Evolutionary conservation across 345 rosid genomes (phyloP), one percentile per base, ranked within the genome.

Genomic region (Geranium rotundifolium): DNA sequence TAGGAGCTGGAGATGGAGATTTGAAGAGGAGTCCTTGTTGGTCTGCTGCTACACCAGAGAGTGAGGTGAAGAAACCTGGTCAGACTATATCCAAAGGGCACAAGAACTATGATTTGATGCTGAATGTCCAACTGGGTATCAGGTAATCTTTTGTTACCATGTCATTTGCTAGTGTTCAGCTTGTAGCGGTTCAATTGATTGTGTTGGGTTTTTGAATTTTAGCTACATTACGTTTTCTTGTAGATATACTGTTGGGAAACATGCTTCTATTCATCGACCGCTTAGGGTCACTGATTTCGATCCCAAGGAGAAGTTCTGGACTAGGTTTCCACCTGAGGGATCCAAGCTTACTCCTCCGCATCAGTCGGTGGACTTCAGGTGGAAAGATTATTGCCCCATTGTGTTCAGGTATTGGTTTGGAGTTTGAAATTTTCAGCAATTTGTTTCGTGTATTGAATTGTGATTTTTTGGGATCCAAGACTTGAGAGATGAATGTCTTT

Each of bases 281-380:
- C 66, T 88, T 54, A 90, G 82, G 71, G 77, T 70, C 0, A 79
- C 78, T 20, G 99, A 93, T 77, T 93, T 93, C 61, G 96, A 93
- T 62, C 99, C 99, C 0, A 90, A 79, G 71, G 95, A 93, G 80
- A 93, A 90, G 84, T 93, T 86, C 77, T 93, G 99, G 99, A 93
- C 95, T 0, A 83, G 92, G 80, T 93, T 93, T 71, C 97, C 99
- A 1, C 60, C 95, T 0, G 99, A 85, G 61, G 99, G 99, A 59
- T 90, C 99, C 6, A 93, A 90, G 79, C 77, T 77, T 5, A 93
- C 99, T 1, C 97, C 97, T 0, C 97, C 99, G 2, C 99, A 93
- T 76, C 96, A 78, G 30, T 88, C 97, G 0, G 76, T 72, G 30
- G 99, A 93, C 75, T 93, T 93, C 60, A 80, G 96, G 20, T 93